Percentiles rank a stretch among this genome's conserved stretches.
Conservation (phyloP, 768 basidiomycete genomes). For the Lactarius akahatsu region DNA sequence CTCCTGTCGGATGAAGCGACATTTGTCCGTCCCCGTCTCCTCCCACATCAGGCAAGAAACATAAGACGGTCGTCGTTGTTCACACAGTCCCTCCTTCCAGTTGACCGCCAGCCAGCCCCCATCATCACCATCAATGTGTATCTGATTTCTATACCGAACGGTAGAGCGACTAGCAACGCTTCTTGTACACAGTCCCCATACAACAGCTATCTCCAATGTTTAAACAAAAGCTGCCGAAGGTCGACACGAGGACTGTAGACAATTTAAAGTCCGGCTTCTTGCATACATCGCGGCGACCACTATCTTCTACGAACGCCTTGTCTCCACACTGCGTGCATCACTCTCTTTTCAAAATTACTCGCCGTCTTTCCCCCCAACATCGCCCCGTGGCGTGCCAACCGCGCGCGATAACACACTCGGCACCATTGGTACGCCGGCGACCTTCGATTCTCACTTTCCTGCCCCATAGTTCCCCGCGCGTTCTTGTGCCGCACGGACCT, state of each 20-base stretch:
- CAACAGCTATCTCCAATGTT: not conserved
- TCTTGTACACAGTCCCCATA: not conserved
- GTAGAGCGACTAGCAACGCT: not conserved
- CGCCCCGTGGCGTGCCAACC: not conserved
- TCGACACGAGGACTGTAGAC: not conserved
- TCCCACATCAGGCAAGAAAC: not conserved
- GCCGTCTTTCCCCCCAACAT: not conserved
- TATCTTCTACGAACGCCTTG: not conserved
- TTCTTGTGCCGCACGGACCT: not conserved
- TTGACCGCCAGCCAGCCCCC: too few relatives aligned
- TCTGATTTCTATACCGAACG: too few relatives aligned
- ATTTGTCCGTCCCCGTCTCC: not conserved
- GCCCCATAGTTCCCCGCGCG: not conserved
- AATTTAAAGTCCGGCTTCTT: not conserved
- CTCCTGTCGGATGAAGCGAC: not conserved
- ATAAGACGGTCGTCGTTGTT: not conserved
- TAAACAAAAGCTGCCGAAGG: not conserved
- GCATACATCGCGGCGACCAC: not conserved
- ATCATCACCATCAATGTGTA: too few relatives aligned
- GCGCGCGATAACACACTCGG: not conserved
- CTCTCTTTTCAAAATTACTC: not conserved
- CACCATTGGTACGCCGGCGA: not conserved
- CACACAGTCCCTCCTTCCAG: not conserved
- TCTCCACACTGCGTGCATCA: not conserved
- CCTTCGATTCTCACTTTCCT: not conserved